Evolutionary conservation across 352 stramenopile species (phyloP).

Genomic region (Pythium vanterpoolii): DNA sequence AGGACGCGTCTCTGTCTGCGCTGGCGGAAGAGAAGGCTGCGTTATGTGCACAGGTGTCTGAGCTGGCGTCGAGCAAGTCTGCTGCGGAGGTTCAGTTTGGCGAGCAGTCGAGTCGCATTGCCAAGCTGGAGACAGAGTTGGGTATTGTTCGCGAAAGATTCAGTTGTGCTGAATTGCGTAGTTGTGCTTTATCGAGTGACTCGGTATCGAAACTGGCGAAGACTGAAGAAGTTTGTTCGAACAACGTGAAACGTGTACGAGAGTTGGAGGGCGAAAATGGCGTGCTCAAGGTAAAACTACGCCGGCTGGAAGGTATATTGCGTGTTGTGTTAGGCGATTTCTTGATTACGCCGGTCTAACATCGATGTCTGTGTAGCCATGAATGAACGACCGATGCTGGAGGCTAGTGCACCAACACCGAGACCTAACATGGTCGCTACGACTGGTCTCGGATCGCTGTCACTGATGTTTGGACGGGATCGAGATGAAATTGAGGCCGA

Average conservation of each 20-base stretch:
- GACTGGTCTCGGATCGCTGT: constrained; percentile 9
- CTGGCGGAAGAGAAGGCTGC: too few relatives aligned
- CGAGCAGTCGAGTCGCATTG: constrained; percentile 16
- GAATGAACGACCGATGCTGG: neutral
- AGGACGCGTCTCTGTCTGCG: too few relatives aligned
- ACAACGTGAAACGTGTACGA: neutral
- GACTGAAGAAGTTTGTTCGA: too few relatives aligned
- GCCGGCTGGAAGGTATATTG: neutral
- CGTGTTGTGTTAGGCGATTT: neutral
- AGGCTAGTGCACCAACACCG: neutral
- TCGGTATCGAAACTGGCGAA: neutral
- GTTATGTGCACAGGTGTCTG: too few relatives aligned
- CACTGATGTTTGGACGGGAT: constrained; percentile 14
- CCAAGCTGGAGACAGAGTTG: constrained; percentile 12
- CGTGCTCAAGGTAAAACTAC: neutral
- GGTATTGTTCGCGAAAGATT: neutral
- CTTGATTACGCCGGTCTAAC: neutral
- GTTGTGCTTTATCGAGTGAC: neutral
- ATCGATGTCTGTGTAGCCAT: neutral
- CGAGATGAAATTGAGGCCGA: constrained; percentile 11
- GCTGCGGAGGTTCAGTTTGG: constrained; percentile 4
- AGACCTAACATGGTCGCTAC: neutral
- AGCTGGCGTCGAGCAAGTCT: constrained; percentile 7
- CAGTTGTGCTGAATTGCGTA: neutral
- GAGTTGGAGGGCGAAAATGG: neutral